Conservation (phyloP, 768 basidiomycete species). For the Russula griseocarnosa region DNA sequence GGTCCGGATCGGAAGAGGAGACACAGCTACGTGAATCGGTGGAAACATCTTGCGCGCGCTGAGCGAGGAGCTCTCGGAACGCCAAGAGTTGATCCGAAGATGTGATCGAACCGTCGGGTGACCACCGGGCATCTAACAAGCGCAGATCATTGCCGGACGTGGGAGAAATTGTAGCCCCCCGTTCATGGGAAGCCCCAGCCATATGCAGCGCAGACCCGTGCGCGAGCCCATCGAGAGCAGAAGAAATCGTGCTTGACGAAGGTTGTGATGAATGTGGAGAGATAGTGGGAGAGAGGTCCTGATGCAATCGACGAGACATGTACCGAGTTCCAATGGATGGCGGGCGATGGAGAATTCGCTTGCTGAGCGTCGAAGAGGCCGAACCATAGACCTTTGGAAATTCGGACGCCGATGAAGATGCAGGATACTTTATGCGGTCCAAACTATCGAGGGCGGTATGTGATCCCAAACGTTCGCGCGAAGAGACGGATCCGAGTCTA, state of each 20-base stretch:
- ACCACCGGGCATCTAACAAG: background rate
- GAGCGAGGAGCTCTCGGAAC: slow-evolving; percentile 17
- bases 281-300: background rate
- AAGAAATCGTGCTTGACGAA: background rate
- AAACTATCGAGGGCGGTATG: background rate
- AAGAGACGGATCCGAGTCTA: background rate
- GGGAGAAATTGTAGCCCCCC: background rate
- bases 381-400: background rate
- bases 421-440: slow-evolving; percentile 3
- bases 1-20: background rate
- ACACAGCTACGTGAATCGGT: slow-evolving; percentile 6
- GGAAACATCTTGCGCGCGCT: slow-evolving; percentile 12
- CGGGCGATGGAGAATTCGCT: slow-evolving; percentile 5
- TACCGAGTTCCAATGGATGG: background rate
- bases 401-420: slow-evolving; percentile 11
- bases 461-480: slow-evolving; percentile 1
- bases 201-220: background rate
- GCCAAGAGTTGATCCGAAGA: slow-evolving; percentile 21
- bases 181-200: slow-evolving; percentile 1
- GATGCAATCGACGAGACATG: background rate
- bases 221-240: background rate
- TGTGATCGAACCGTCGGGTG: slow-evolving; percentile 9
- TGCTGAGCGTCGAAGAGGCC: slow-evolving; percentile 11
- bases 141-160: background rate
- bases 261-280: background rate